phyloP scores from a whole-genome alignment of 345 rosid genomes.

The Dimocarpus longan region DNA sequence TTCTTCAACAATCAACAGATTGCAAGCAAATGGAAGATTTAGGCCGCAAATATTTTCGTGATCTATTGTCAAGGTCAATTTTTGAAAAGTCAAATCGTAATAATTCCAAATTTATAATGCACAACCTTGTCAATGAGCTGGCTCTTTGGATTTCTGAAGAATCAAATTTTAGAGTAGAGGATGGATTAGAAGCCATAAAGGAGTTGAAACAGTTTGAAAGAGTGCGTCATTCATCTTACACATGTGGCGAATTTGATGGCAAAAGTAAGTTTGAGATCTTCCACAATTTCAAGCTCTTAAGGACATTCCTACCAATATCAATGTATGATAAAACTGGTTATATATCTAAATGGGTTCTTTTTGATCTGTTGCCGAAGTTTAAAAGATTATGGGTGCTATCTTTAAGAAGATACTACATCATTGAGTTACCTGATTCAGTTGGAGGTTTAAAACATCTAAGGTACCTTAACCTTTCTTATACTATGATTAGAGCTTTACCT shows the following conservation, averaged over 20 bases:
- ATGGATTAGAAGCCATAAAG: neutral
- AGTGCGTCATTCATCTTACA: neutral
- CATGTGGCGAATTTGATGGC: neutral
- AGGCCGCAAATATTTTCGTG: constrained; percentile 15
- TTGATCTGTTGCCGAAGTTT: neutral
- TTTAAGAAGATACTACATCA: neutral
- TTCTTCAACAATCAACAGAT: neutral
- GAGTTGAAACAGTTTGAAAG: neutral
- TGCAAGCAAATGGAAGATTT: constrained; percentile 16
- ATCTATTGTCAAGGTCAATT: constrained; percentile 12
- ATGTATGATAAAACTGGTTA: neutral
- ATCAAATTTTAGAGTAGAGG: neutral
- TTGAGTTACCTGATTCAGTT: neutral
- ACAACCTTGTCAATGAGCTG: constrained; percentile 21
- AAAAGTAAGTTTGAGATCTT: too few relatives aligned
- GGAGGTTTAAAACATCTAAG: neutral
- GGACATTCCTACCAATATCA: neutral
- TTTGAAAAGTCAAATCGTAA: constrained; percentile 9
- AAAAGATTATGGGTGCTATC: neutral
- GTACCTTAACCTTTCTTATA: neutral
- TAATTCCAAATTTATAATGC: constrained; percentile 16
- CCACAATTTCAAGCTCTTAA: neutral
- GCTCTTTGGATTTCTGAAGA: constrained; percentile 6
- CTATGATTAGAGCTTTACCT: neutral
- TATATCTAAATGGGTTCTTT: neutral